Evolutionary conservation across 345 rosid species (phyloP), one percentile per base, ranked within the genome.

Genomic region (Conringia planisiliqua): DNA sequence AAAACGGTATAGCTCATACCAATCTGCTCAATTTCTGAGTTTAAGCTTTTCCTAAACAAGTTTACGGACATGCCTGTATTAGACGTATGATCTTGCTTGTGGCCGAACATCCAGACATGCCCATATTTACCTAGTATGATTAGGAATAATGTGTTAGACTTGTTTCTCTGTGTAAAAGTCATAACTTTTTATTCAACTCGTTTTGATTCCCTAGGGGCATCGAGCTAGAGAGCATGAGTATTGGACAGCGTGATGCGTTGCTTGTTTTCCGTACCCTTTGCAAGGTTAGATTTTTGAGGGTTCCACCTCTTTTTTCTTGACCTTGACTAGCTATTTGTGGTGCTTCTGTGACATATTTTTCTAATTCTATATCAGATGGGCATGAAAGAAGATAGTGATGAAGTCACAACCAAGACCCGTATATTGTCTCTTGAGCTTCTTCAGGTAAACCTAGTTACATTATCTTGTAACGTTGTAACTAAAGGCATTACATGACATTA

Each of bases 371-470:
- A 77, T 78, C 87, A 95, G 99, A 95, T 92, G 97, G 92, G 97
- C 71, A 95, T 92, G 99, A 95, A 92, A 83, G 99, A 95, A 86
- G 99, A 90, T 77, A 86, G 59, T 75, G 98, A 92, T 86, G 99
- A 92, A 79, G 90, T 95, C 75, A 92, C 99, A 18, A 86, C 80
- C 67, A 95, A 89, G 87, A 92, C 96, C 46, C 88, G 97, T 59
- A 87, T 95, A 71, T 74, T 95, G 81, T 95, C 98, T 76, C 92
- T 95, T 70, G 99, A 95, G 81, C 99, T 95, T 82, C 91, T 95
- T 69, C 99, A 95, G 98, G 99, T 95, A 68, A 48, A 38, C 64
- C 65, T 80, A 70, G 43, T 72, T 64, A 54, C 47, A 66, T 22
- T 30, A 42, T 50, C 68, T 39, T 70, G 16, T 56, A 56, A 16